phyloP scores from a whole-genome alignment of 2,329 filamentous ascomycete species.

The Fusarium temperatum region DNA sequence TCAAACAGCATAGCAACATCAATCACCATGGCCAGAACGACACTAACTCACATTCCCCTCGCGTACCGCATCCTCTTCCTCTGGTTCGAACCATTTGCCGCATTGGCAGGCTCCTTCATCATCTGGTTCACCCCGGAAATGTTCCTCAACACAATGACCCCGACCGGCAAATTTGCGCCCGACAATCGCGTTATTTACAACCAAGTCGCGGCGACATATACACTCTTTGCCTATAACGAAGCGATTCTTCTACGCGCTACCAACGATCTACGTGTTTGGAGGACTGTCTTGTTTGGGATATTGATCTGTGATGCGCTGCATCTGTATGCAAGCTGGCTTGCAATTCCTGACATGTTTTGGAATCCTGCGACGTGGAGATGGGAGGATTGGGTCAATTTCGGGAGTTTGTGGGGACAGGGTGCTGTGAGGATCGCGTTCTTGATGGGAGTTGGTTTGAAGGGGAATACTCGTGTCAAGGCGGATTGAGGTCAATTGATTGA shows the following conservation, averaged over 20 bases:
- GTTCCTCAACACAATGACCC: constrained; percentile 26
- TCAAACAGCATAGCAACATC: neutral
- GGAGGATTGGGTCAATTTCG: constrained; percentile 34
- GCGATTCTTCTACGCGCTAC: constrained; percentile 19
- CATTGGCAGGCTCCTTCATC: neutral
- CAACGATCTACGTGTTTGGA: constrained; percentile 20
- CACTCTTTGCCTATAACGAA: constrained; percentile 32
- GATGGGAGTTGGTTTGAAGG: constrained; percentile 9
- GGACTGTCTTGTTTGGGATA: constrained; percentile 2
- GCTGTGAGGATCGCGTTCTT: constrained; percentile 26
- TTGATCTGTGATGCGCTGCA: constrained; percentile 28
- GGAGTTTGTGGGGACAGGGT: constrained; percentile 26
- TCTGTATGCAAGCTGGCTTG: constrained; percentile 21
- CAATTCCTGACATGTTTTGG: constrained; percentile 25
- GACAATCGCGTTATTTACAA: constrained; percentile 32
- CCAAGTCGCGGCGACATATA: constrained; percentile 27
- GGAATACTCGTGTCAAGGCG: neutral
- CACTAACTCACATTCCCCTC: constrained; percentile 9
- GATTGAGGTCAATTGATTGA: neutral
- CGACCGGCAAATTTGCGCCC: constrained; percentile 8
- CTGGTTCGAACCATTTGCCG: constrained; percentile 24
- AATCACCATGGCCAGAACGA: neutral
- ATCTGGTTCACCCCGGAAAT: constrained; percentile 6
- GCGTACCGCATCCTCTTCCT: constrained; percentile 23
- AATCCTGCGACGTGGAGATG: constrained; percentile 6